Evolutionary conservation across 2,329 filamentous ascomycete species (phyloP), one percentile per base, ranked within the genome.

Genomic region (Aureobasidium sp.): DNA sequence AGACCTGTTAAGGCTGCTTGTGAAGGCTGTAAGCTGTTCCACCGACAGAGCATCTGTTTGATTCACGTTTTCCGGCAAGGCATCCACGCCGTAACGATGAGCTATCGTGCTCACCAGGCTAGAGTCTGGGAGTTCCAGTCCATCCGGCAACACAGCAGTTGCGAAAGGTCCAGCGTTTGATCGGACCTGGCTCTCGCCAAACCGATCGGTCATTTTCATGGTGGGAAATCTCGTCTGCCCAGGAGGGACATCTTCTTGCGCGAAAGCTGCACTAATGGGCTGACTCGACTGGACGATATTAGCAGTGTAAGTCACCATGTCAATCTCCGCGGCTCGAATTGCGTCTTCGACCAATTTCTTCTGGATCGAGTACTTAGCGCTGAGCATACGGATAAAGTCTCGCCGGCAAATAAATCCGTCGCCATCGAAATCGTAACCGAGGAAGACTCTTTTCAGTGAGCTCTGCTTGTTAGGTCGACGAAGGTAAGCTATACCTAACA

Each of bases 311-410:
- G 37, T 13, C 12, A 56, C 50, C 20, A 65, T 47, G 67, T 93
- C 88, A 63, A 89, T 85, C 12, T 89, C 86, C 67, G 91, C 87
- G 23, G 85, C 86, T 64, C 88, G 89, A 41, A 89, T 84, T 73
- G 90, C 84, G 60, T 97, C 93, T 64, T 85, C 85, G 64, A 94
- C 91, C 75, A 96, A 87, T 71, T 96, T 89, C 70, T 92, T 91
- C 71, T 91, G 94, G 9, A 97, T 83, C 2, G 90, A 87, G 73
- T 96, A 97, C 73, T 95, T 96, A 0, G 93, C 93, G 47, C 90
- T 83, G 74, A 97, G 96, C 76, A 99, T 88, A 62, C 92, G 86
- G 36, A 97, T 76, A 68, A 97, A 95, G 72, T 99, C 93, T 68
- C 87, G 87, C 17, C 94, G 84, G 68, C 87, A 87, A 46, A 97